A percentile compares a stretch with the other conserved stretches of the same genome.
Conservation (phyloP, 1,139 yeast species). For the Debaryomyces sp. region DNA sequence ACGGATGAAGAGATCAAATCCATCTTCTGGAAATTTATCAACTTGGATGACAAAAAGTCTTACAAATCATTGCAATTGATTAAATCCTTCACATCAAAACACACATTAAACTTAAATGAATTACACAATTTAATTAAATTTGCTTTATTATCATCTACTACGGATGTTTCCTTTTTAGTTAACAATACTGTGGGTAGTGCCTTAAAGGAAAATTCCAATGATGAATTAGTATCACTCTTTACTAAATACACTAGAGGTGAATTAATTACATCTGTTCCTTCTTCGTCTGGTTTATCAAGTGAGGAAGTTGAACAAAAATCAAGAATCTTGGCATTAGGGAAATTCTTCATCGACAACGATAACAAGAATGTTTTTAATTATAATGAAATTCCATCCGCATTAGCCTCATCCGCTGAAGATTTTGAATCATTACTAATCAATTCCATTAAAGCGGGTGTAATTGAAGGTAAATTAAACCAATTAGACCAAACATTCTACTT, state of each 20-base stretch:
- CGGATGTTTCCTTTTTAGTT: constrained; percentile 49
- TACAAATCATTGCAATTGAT: constrained; percentile 38
- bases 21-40: constrained; percentile 44
- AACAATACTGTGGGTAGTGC: constrained; percentile 43
- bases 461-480: constrained; percentile 53
- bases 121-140: constrained; percentile 38
- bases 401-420: constrained; percentile 33
- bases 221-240: constrained; percentile 32
- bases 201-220: constrained; percentile 23
- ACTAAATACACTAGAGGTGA: constrained; percentile 41
- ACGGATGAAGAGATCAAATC: constrained; percentile 29
- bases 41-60: constrained; percentile 35
- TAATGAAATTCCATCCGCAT: constrained; percentile 38
- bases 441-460: constrained; percentile 47
- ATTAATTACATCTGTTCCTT: constrained; percentile 18
- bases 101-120: constrained; percentile 28
- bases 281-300: constrained; percentile 18
- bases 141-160: constrained; percentile 43
- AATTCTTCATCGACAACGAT: constrained; percentile 33
- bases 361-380: constrained; percentile 35
- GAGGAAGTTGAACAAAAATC: constrained; percentile 32
- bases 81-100: constrained; percentile 35
- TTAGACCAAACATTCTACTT: constrained; percentile 46
- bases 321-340: constrained; percentile 46
- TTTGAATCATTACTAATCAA: constrained; percentile 47